Conservation (phyloP, 2,329 filamentous ascomycete genomes). For the Fusarium fujikuroi region DNA sequence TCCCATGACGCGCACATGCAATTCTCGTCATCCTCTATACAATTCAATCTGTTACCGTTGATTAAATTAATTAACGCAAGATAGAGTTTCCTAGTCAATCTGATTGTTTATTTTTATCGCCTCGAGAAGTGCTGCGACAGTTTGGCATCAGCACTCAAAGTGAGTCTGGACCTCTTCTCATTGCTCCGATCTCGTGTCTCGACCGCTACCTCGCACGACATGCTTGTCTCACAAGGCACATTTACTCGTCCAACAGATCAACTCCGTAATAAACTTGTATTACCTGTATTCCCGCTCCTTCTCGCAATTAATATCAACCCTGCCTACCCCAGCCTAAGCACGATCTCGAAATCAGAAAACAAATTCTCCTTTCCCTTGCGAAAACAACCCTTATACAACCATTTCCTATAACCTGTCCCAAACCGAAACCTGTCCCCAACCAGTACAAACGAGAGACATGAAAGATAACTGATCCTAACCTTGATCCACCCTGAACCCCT, state of each 20-base stretch:
- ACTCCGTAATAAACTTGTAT: conserved; percentile 31
- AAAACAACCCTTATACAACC: conserved; percentile 36
- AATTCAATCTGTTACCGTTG: not conserved
- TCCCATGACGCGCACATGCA: conserved; percentile 39
- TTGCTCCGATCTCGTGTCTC: not conserved
- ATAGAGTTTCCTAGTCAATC: conserved; percentile 4
- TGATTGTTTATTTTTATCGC: not conserved
- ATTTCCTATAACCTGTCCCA: conserved; percentile 27
- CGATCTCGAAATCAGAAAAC: conserved; percentile 29
- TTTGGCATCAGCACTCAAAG: not conserved
- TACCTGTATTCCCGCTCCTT: conserved; percentile 8
- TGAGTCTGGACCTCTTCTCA: not conserved
- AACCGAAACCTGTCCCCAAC: conserved; percentile 33
- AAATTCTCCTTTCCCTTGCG: conserved; percentile 39
- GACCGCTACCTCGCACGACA: not conserved
- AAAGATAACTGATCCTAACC: conserved; percentile 20
- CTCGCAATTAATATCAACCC: conserved; percentile 25
- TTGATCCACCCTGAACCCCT: conserved; percentile 34
- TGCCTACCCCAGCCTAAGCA: not conserved
- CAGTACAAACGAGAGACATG: conserved; percentile 33
- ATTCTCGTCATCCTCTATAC: conserved; percentile 1
- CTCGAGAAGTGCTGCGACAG: not conserved
- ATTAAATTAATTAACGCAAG: not conserved
- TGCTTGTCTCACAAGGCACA: conserved; percentile 2
- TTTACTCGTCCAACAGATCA: not conserved